Evolutionary conservation across 805 yeast species (phyloP).

Genomic region (Candida berthetii): DNA sequence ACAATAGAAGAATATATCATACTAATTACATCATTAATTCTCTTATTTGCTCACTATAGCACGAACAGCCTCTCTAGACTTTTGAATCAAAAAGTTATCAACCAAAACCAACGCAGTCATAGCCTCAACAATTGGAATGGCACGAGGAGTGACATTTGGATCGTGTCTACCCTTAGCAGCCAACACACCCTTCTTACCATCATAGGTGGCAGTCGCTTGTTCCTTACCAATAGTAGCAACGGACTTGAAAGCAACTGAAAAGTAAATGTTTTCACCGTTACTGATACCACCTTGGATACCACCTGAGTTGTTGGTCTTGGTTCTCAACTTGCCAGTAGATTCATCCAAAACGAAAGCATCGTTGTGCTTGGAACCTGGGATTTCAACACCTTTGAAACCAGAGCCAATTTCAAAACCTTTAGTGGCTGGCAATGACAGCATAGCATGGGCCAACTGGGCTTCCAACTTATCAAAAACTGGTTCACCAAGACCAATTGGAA

Average conservation of each 20-base stretch:
- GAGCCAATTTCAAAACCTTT: slow-evolving; percentile 98
- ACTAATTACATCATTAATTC: background rate
- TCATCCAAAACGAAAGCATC: slow-evolving; percentile 73
- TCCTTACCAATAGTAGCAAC: slow-evolving; percentile 96
- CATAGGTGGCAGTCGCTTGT: slow-evolving; percentile 83
- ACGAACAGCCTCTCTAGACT: slow-evolving; percentile 63
- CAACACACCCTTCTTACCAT: slow-evolving; percentile 79
- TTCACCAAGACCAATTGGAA: slow-evolving; percentile 95
- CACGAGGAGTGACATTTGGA: slow-evolving; percentile 97
- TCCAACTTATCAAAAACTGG: slow-evolving; percentile 96
- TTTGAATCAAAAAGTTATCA: slow-evolving; percentile 80
- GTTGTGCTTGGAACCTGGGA: slow-evolving; percentile 93
- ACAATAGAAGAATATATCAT: no score
- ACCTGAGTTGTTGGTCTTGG: slow-evolving; percentile 88
- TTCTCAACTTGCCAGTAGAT: slow-evolving; percentile 60
- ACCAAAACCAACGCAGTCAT: slow-evolving; percentile 95
- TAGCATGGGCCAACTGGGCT: slow-evolving; percentile 94
- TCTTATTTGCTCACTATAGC: slow-evolving; percentile 16
- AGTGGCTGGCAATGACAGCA: slow-evolving; percentile 96
- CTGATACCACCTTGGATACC: slow-evolving; percentile 98
- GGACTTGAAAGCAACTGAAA: slow-evolving; percentile 94
- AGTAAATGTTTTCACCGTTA: slow-evolving; percentile 93
- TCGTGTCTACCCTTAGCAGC: slow-evolving; percentile 99
- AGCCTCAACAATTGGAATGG: slow-evolving; percentile 96
- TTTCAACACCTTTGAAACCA: slow-evolving; percentile 83